Evolutionary conservation across 306 rosid species (phyloP), one percentile per base, ranked within the genome.

Genomic region (Purshia tridentata): DNA sequence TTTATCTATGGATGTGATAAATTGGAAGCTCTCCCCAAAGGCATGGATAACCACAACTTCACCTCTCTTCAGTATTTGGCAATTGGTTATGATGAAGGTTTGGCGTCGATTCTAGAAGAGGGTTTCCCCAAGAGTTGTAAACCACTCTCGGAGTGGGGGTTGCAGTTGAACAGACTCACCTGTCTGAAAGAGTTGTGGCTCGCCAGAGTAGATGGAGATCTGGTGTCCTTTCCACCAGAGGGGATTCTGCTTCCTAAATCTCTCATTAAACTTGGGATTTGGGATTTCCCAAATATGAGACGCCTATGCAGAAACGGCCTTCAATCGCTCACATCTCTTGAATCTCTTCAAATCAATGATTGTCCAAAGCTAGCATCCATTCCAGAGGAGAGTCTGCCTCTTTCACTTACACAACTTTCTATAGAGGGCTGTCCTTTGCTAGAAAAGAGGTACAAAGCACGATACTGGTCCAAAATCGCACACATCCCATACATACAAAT

Each of bases 111-210:
- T n/a, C n/a, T n/a, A n/a, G n/a, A n/a, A 58, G 63, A 58, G n/a
- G n/a, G 42, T 4, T 44, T 19, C 57, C 63, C 18, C 64, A 6
- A 68, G 8, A 39, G 14, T 14, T 66, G 71, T 52, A 65, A 22
- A 40, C 53, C 70, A 8, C 55, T 65, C 13, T 65, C 54, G 9
- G 70, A 65, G 20, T 23, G 42, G 57, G 71, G 71, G 57, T 44
- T 66, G 76, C 29, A 72, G 51, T 53, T 75, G 66, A 48, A 65
- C 20, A 35, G 22, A 29, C 79, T 75, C 18, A 29, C 48, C 19
- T 56, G 50, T 18, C 48, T 75, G 10, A 75, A 18, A 41, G 29
- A 63, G 68, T 16, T 64, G 69, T 64, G 69, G 69, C 18, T 64
- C 37, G 14, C 2, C 22, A 12, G 29, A 4, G 68, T n/a, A 6